Evolutionary conservation across 192 early-diverging fungal genomes (phyloP), one percentile per base, ranked within the genome.

Genomic region (Allomyces macrogynus): DNA sequence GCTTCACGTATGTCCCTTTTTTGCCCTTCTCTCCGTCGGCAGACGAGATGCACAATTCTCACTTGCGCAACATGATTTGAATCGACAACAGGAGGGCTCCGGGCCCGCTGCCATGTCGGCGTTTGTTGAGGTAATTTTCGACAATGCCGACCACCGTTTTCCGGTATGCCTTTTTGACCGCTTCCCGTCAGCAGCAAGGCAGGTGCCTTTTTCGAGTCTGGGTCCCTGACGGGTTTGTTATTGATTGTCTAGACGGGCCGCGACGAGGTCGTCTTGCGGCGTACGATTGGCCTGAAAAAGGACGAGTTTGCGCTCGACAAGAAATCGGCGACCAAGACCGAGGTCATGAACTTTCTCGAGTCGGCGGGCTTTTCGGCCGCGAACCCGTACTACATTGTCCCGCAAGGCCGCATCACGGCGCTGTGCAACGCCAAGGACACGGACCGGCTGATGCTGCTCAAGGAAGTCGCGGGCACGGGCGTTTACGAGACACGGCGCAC

Each of bases 371-470:
- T 99, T 66, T 95, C 93, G 16, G 75, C 88, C 61, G 89, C 95
- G 23, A 99, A 99, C 71, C 95, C 95, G 14, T 99, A 95, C 75
- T 97, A 95, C 66, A 95, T 99, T 77, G 93, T 99, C 24, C 95
- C 95, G 2, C 95, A 99, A 75, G 95, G 95, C 43, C 79, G 3
- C 24, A 86, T 99, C 61, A 95, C 85, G 20, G 85, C 87, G 1
- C 78, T 99, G 62, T 97, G 93, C 18, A 93, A 93, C 64, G 92
- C 91, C 1, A 93, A 95, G 70, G 95, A 99, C 67, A 67, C 71
- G 24, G 95, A 95, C 74, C 77, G 95, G 10, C 71, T 99, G 64
- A 79, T 87, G 43, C 66, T 99, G 60, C 80, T 99, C 18, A 99
- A 97, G 69, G 93, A 97, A 65, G 92, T 99, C n/a, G 95, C 95